Conservation (phyloP, 345 rosid species). For the Acer campestre region DNA sequence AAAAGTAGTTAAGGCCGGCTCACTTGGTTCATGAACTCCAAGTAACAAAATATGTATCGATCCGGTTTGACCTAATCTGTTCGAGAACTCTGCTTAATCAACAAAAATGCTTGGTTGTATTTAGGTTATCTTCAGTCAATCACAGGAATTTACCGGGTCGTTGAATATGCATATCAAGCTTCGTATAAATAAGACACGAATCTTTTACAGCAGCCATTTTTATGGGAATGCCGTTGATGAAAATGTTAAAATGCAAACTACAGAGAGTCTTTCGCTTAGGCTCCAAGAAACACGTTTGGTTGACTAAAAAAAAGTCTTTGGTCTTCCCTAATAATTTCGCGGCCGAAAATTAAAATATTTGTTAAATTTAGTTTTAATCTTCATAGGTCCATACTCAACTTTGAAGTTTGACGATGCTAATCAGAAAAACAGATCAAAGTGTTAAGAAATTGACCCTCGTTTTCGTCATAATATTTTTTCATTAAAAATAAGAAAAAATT, state of each 20-base stretch:
- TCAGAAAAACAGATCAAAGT: neutral
- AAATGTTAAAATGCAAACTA: neutral
- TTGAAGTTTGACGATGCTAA: neutral
- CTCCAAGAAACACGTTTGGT: slow-evolving; percentile 24
- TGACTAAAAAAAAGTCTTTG: slow-evolving; percentile 20
- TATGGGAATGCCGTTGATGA: neutral
- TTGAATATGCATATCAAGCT: too few species aligned
- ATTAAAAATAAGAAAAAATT: too few species aligned
- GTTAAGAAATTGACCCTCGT: too few species aligned
- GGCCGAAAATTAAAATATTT: neutral
- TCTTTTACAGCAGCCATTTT: neutral
- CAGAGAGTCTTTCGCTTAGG: neutral
- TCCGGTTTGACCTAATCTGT: too few species aligned
- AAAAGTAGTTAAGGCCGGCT: too few species aligned
- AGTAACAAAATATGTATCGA: too few species aligned
- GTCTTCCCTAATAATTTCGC: neutral
- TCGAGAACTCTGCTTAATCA: too few species aligned
- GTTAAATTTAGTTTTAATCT: neutral
- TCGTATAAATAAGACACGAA: too few species aligned
- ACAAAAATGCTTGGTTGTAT: too few species aligned
- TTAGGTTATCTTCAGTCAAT: too few species aligned
- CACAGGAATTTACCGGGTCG: too few species aligned
- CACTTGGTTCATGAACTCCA: neutral
- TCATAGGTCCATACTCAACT: neutral
- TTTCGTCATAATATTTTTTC: too few species aligned